Conservation (phyloP, 1,139 yeast genomes). For the Kodamaea arcana region DNA sequence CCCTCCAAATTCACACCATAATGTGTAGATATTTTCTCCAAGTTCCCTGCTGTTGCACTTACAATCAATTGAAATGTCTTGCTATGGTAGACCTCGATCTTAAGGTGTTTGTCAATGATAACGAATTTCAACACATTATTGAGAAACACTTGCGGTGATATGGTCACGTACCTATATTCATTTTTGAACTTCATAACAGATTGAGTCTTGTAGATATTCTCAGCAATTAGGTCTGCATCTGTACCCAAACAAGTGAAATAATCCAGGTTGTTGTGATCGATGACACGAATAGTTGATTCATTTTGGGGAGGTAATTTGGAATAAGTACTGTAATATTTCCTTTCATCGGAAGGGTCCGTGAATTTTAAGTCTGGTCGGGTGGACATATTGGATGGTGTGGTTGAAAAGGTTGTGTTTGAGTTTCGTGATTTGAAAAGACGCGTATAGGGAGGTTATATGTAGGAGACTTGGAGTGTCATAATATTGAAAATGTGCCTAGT, state of each 20-base stretch:
- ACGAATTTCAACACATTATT: conserved; percentile 60
- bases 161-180: conserved; percentile 63
- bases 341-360: conserved; percentile 59
- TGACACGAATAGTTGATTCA: conserved; percentile 52
- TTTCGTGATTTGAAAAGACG: no score
- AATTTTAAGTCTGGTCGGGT: conserved; percentile 72
- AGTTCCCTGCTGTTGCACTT: conserved; percentile 87
- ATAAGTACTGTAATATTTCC: conserved; percentile 59
- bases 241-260: conserved; percentile 69
- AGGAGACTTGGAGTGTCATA: no score
- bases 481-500: no score
- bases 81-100: conserved; percentile 69
- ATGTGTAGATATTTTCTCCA: conserved; percentile 43
- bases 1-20: conserved; percentile 64
- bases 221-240: conserved; percentile 85
- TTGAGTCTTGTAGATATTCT: conserved; percentile 73
- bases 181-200: conserved; percentile 66
- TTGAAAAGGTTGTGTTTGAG: no score
- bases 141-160: conserved; percentile 70
- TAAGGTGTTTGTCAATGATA: conserved; percentile 63
- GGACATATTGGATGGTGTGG: no score
- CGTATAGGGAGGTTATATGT: no score
- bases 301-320: conserved; percentile 48
- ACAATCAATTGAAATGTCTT: conserved; percentile 55
- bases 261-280: conserved; percentile 67